Evolutionary conservation across 257 asterid genomes (phyloP).

Genomic region (Buddleja alternifolia): DNA sequence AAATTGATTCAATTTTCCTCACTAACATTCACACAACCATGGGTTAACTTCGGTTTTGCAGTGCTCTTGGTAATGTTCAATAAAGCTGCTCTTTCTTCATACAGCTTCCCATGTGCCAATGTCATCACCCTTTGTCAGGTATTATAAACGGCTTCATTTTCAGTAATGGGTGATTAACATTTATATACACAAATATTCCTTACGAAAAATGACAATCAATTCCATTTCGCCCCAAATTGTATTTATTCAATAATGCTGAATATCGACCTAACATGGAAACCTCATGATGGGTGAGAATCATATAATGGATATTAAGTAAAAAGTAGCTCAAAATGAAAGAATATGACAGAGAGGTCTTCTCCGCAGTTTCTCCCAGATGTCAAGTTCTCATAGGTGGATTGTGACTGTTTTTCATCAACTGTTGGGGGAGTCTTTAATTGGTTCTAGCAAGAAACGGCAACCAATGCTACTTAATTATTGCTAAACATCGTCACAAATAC

Average conservation of each 20-base stretch:
- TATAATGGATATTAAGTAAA: not conserved
- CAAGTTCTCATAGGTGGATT: not conserved
- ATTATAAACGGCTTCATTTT: conserved; percentile 16
- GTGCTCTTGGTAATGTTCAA: conserved; percentile 90
- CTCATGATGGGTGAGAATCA: not conserved
- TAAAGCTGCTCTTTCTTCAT: conserved; percentile 96
- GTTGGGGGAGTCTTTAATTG: not conserved
- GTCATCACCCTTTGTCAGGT: conserved; percentile 98
- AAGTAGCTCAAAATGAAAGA: not conserved
- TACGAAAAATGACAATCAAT: not conserved
- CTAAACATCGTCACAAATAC: too few species aligned
- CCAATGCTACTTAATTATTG: too few species aligned
- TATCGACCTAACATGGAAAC: not conserved
- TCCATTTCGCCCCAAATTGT: too few species aligned
- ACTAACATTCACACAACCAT: conserved; percentile 1
- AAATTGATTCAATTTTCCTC: conserved; percentile 3
- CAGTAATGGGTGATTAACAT: conserved; percentile 3
- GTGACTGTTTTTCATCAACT: not conserved
- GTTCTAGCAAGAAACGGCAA: too few species aligned
- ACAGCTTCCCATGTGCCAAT: conserved; percentile 83
- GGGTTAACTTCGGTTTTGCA: conserved; percentile 47
- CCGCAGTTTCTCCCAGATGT: not conserved
- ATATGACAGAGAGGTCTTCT: not conserved
- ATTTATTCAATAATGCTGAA: too few species aligned
- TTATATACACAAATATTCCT: not conserved